phyloP scores from a whole-genome alignment of 202 grass and related monocot genomes.

The Setaria viridis region DNA sequence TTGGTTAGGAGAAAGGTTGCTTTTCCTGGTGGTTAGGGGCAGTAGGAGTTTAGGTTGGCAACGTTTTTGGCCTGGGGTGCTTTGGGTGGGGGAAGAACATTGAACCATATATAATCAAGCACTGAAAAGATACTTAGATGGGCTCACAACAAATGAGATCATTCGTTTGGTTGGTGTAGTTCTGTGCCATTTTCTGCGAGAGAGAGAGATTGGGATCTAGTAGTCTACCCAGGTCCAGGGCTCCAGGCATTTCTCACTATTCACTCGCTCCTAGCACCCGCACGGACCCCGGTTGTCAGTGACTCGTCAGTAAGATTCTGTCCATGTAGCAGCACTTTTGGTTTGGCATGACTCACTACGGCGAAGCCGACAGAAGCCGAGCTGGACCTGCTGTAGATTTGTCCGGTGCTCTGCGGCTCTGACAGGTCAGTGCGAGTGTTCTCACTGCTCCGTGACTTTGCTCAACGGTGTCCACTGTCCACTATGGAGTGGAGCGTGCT shows the following conservation, averaged over 20 bases:
- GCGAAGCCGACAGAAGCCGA: constrained; percentile 42
- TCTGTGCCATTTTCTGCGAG: background rate
- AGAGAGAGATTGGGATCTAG: constrained; percentile 9
- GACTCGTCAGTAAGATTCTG: background rate
- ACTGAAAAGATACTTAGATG: background rate
- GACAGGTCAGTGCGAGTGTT: background rate
- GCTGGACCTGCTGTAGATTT: constrained; percentile 83
- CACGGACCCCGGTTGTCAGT: background rate
- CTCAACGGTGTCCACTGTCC: background rate
- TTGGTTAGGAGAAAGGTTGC: constrained; percentile 56
- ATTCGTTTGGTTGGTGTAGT: constrained; percentile 10
- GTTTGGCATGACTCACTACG: background rate
- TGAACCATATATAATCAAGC: background rate
- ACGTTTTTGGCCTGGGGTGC: background rate
- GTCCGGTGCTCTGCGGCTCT: constrained; percentile 43
- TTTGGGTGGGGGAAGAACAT: background rate
- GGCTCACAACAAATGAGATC: background rate
- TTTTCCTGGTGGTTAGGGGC: constrained; percentile 40
- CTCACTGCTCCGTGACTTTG: no score
- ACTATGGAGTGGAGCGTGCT: background rate
- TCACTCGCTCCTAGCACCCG: background rate
- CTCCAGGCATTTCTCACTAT: background rate
- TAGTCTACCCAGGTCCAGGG: background rate
- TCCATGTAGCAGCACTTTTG: background rate
- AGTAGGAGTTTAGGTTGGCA: constrained; percentile 6